Conservation (phyloP, 768 basidiomycete species). For the Mycena rebaudengoi region DNA sequence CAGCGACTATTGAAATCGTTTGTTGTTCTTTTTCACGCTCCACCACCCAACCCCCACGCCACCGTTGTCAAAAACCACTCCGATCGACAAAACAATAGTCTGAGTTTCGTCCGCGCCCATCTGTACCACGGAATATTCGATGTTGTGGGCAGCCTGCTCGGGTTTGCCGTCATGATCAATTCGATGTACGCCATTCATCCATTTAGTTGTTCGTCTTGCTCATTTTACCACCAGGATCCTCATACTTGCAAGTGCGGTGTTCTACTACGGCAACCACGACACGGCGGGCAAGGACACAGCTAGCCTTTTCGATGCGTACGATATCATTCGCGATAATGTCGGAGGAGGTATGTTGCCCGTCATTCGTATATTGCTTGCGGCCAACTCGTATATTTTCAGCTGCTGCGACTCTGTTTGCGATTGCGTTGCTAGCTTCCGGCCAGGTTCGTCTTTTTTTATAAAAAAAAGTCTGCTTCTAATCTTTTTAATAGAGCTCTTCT, state of each 20-base stretch:
- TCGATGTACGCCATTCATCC: conserved; percentile 60
- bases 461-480: background rate
- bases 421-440: conserved; percentile 85
- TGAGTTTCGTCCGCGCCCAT: conserved; percentile 67
- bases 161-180: conserved; percentile 91
- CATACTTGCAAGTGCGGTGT: conserved; percentile 84
- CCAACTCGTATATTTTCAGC: conserved; percentile 48
- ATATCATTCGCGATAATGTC: conserved; percentile 70
- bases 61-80: conserved; percentile 53
- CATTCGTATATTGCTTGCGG: background rate
- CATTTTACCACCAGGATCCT: conserved; percentile 73
- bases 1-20: conserved; percentile 35
- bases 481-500: conserved; percentile 66
- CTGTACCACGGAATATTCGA: conserved; percentile 74
- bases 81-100: conserved; percentile 65
- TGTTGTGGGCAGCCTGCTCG: conserved; percentile 73
- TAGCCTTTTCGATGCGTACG: conserved; percentile 86
- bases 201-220: background rate
- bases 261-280: conserved; percentile 58
- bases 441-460: conserved; percentile 53
- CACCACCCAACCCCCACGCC: conserved; percentile 42
- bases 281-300: conserved; percentile 55
- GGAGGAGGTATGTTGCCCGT: conserved; percentile 62
- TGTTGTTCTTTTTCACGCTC: conserved; percentile 45
- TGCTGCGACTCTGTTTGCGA: conserved; percentile 87